These are phyloP conservation scores for Picea abies DNA, from an alignment of 83 land plant species.

Conservation along the genomic window DNA sequence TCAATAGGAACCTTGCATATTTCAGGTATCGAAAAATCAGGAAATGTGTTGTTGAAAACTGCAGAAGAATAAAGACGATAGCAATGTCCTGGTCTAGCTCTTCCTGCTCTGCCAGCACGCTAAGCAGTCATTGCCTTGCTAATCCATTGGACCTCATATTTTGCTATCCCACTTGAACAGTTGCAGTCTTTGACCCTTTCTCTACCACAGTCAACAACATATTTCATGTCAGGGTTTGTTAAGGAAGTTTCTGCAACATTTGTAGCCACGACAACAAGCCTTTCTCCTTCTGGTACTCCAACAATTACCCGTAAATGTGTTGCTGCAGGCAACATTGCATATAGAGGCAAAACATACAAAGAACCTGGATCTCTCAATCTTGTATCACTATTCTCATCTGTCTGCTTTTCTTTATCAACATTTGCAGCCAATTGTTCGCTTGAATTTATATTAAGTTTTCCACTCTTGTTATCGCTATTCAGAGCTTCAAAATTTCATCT, in stretches of 20 bases:
- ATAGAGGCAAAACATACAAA: conserved; percentile 79
- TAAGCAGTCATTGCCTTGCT: conserved; percentile 42
- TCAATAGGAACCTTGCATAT: conserved; percentile 82
- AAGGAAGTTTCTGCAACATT: conserved; percentile 98
- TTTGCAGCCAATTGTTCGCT: neutral
- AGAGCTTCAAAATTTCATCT: conserved; percentile 55
- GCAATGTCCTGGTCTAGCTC: too few species aligned
- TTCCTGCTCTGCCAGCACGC: too few species aligned
- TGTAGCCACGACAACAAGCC: conserved; percentile 91
- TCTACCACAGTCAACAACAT: conserved; percentile 95
- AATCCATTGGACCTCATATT: conserved; percentile 90
- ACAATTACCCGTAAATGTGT: conserved; percentile 89
- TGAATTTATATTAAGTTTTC: neutral
- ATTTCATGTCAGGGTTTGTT: conserved; percentile 93
- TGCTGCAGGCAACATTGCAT: conserved; percentile 90
- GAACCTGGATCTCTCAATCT: conserved; percentile 31
- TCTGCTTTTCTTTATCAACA: too few species aligned
- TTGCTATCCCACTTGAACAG: conserved; percentile 73
- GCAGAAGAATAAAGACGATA: too few species aligned
- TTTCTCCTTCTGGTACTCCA: conserved; percentile 66
- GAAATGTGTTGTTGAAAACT: conserved; percentile 24
- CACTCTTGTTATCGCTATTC: conserved; percentile 21
- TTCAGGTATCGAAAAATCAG: conserved; percentile 76
- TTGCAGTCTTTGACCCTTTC: conserved; percentile 86
- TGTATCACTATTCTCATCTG: neutral